A percentile compares a stretch with the other conserved stretches of the same genome.
Conservation (phyloP, 768 basidiomycete genomes). For the Hysterangium stoloniferum region DNA sequence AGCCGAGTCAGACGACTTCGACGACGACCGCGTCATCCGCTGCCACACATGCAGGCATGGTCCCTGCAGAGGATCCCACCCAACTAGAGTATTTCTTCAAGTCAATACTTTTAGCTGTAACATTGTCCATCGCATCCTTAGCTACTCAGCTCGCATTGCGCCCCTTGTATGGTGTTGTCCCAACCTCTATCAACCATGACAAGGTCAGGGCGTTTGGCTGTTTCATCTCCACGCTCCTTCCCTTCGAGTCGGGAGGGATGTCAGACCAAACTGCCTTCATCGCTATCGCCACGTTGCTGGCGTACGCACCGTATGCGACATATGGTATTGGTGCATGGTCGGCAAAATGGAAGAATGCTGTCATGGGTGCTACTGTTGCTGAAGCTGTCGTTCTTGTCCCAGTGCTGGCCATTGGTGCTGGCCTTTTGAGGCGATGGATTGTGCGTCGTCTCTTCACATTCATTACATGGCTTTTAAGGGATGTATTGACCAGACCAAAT, state of each 20-base stretch:
- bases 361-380: constrained; percentile 51
- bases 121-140: constrained; percentile 51
- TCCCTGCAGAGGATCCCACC: not conserved
- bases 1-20: not conserved
- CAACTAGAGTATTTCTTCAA: not conserved
- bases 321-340: constrained; percentile 61
- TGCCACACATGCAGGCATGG: too few species aligned
- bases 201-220: constrained; percentile 30
- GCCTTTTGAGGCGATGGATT: not conserved
- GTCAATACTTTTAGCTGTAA: constrained; percentile 22
- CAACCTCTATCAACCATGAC: constrained; percentile 43
- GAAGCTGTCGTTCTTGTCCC: constrained; percentile 30
- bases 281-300: constrained; percentile 35
- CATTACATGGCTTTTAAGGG: not conserved
- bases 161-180: constrained; percentile 60
- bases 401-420: not conserved
- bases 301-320: constrained; percentile 49
- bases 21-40: not conserved
- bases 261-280: constrained; percentile 31
- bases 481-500: not conserved
- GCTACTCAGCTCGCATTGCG: constrained; percentile 55
- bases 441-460: not conserved
- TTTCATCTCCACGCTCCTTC: constrained; percentile 28
- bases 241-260: constrained; percentile 26
- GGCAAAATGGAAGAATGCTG: constrained; percentile 41